Base-by-base conservation (phyloP, 495 filamentous ascomycete species). In the Penicillium coffeae region DNA sequence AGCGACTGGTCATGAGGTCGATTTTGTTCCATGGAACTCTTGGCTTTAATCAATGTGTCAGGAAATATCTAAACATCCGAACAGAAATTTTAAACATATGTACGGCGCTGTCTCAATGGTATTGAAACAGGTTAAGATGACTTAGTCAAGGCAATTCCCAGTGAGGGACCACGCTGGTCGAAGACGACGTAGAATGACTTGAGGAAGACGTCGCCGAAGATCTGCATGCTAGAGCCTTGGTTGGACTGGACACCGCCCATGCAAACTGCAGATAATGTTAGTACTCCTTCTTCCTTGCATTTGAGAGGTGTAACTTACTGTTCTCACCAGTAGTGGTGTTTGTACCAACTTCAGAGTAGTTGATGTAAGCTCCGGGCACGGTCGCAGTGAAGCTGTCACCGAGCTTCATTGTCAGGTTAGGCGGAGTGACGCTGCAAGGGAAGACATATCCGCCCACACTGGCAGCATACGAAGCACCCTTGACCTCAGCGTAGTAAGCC, bases 151-250 rank as follows among this genome's bases (percentile, higher is more conserved):
- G 67, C 71, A 52, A 75, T 53, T 14, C 67, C 65, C 27, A 75
- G 55, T 43, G 72, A 74, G 5, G 72, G 72, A 0, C 72, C 72
- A n/a, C 72, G 61, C 33, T 64, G 55, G 54, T 94, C 84, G 55
- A 92, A 92, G 14, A 86, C 86, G 16, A 88, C 85, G 60, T 89
- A 92, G 55, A 87, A 79, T 16, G 84, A 76, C 67, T 88, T 89
- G 60, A 94, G 81, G 60, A 94, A 84, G 49, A 87, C 77, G 56
- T 91, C 88, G 9, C 89, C 89, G 53, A 83, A 86, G 59, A 94
- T 85, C 60, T 89, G 82, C 50, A 88, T 57, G 3, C 62, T 64
- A 12, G 74, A 72, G 4, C 76, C 76, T 8, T 56, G 52, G 33
- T 79, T 87, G 10, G 79, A 79, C 70, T 89, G 86, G 35, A 90